A percentile compares a stretch with the other conserved stretches of the same genome.
Conservation (phyloP, 1,284 basidiomycete species). For the Tremellales sp. region DNA sequence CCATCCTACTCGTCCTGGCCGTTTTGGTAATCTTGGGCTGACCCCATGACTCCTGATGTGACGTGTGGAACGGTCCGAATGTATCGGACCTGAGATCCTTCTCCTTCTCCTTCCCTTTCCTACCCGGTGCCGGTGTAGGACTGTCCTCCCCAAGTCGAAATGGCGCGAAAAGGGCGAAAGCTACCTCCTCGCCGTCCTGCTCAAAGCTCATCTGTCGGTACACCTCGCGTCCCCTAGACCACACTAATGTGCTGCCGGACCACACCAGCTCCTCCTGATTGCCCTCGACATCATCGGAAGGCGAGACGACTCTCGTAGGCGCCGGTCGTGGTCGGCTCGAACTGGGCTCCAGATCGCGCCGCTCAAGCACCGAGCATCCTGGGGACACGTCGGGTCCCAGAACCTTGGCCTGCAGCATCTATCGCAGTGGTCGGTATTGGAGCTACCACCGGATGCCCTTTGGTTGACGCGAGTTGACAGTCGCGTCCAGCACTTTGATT, state of each 20-base stretch:
- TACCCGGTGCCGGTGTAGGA: background rate
- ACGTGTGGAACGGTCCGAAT: constrained; percentile 45
- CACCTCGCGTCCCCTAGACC: constrained; percentile 66
- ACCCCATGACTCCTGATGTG: constrained; percentile 30
- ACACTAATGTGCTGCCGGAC: constrained; percentile 63
- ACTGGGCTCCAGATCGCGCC: constrained; percentile 7
- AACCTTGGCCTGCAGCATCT: constrained; percentile 24
- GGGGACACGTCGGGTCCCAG: constrained; percentile 29
- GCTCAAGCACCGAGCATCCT: constrained; percentile 20
- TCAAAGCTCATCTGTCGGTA: constrained; percentile 69
- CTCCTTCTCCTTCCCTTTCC: constrained; percentile 18
- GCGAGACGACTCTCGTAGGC: background rate
- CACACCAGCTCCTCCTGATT: constrained; percentile 60
- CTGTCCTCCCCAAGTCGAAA: constrained; percentile 46
- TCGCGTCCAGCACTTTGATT: background rate
- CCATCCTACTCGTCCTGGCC: constrained; percentile 8
- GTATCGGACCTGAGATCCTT: constrained; percentile 18
- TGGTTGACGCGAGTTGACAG: too few species aligned
- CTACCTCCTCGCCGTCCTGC: constrained; percentile 65
- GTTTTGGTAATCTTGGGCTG: constrained; percentile 11
- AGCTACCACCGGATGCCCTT: too few species aligned
- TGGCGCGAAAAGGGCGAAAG: constrained; percentile 70
- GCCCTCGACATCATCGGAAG: background rate
- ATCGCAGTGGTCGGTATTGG: background rate
- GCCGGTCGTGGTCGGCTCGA: constrained; percentile 2